phyloP scores from a whole-genome alignment of 768 basidiomycete genomes.

The Lanmaoa pseudosensibilis region DNA sequence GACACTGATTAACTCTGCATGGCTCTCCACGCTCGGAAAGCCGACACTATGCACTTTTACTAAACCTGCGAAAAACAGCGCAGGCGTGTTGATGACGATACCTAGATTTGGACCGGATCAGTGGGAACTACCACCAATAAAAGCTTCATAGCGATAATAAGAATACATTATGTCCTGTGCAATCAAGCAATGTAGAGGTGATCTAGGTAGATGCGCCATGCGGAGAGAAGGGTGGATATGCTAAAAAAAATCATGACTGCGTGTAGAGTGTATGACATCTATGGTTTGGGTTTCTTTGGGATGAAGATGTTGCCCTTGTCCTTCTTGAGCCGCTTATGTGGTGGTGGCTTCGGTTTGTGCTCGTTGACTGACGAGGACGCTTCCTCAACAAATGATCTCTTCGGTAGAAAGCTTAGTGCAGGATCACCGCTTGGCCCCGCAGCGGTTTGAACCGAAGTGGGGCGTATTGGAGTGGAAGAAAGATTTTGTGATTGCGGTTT shows the following conservation, averaged over 20 bases:
- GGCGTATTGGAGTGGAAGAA: background rate
- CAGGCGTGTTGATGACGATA: constrained; percentile 68
- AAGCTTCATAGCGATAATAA: constrained; percentile 23
- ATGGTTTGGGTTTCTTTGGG: constrained; percentile 50
- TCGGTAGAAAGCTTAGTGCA: constrained; percentile 12
- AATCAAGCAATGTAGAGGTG: constrained; percentile 8
- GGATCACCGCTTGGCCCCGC: constrained; percentile 8
- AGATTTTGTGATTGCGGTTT: constrained; percentile 22
- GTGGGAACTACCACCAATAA: constrained; percentile 80
- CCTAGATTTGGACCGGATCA: constrained; percentile 84
- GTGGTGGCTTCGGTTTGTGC: constrained; percentile 29
- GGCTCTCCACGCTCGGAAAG: constrained; percentile 81
- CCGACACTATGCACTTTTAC: constrained; percentile 86
- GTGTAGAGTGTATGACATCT: constrained; percentile 11
- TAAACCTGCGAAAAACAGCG: constrained; percentile 71
- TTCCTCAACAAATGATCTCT: constrained; percentile 23
- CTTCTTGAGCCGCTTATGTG: constrained; percentile 34
- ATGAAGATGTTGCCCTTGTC: constrained; percentile 54
- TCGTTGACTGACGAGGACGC: constrained; percentile 17
- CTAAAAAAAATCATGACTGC: background rate
- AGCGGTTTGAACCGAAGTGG: background rate
- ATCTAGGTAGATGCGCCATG: constrained; percentile 4
- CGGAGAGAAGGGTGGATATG: background rate
- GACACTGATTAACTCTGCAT: constrained; percentile 83
- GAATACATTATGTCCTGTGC: constrained; percentile 17